Evolutionary conservation across 495 filamentous ascomycete genomes (phyloP).

Genomic region (Neurospora sp.): DNA sequence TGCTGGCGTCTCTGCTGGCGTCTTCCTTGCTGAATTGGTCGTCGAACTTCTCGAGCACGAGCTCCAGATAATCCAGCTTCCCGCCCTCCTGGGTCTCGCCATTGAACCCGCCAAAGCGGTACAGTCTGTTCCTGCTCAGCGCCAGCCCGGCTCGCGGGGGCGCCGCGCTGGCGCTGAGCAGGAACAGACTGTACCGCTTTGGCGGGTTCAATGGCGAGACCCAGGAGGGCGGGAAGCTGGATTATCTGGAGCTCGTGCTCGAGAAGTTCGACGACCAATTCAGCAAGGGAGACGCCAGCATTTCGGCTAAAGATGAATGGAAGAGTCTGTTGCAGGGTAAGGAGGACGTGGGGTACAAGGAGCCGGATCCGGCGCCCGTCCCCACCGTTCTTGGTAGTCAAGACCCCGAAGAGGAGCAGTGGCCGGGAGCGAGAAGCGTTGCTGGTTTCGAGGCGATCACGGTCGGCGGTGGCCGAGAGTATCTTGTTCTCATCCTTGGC

Average conservation of each 20-base stretch:
- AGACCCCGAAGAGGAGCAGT: constrained; percentile 16
- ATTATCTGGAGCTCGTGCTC: constrained; percentile 44
- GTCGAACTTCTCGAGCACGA: too few species aligned
- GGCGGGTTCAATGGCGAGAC: constrained; percentile 59
- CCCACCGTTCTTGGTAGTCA: constrained; percentile 5
- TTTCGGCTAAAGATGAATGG: constrained; percentile 28
- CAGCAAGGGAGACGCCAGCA: constrained; percentile 23
- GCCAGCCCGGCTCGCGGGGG: constrained; percentile 46
- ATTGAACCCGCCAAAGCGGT: too few species aligned
- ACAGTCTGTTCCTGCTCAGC: too few species aligned
- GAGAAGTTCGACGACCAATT: constrained; percentile 40
- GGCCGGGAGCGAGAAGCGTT: constrained; percentile 36
- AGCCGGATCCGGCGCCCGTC: constrained; percentile 9
- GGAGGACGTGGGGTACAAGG: constrained; percentile 21
- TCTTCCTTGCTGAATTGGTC: too few species aligned
- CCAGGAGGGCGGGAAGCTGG: constrained; percentile 56
- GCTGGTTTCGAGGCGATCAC: constrained; percentile 36
- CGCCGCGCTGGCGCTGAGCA: constrained; percentile 47
- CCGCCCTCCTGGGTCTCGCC: too few species aligned
- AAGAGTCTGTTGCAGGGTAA: constrained; percentile 21
- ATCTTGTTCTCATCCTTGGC: constrained; percentile 58
- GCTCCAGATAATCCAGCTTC: too few species aligned
- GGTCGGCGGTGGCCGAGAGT: constrained; percentile 44
- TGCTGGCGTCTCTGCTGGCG: too few species aligned
- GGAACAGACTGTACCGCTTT: constrained; percentile 55